A percentile compares a stretch with the other conserved stretches of the same genome.
These are phyloP conservation scores for Lippia alba DNA, from an alignment of 305 asterid genomes.

Conservation along the genomic window DNA sequence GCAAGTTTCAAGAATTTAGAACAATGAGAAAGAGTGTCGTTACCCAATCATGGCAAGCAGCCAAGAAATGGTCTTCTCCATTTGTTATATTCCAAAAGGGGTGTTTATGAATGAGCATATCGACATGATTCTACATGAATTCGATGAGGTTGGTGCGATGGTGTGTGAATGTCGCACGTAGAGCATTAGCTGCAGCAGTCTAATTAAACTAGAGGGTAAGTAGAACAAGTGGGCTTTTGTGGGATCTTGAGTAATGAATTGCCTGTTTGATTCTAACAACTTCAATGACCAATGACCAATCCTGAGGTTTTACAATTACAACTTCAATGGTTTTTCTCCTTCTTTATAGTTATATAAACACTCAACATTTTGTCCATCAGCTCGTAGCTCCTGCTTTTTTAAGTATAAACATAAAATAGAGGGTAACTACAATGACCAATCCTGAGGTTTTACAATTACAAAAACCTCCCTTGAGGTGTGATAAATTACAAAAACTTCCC, in stretches of 20 bases:
- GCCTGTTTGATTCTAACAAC: constrained; percentile 48
- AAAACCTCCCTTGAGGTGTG: too few species aligned
- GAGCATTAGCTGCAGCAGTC: constrained; percentile 53
- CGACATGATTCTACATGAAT: constrained; percentile 45
- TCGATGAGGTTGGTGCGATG: constrained; percentile 42
- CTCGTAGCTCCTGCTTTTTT: background rate
- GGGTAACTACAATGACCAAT: too few species aligned
- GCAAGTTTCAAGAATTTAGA: background rate
- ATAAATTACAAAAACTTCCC: too few species aligned
- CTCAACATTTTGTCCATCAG: background rate
- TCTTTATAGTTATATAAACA: background rate
- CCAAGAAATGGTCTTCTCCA: constrained; percentile 68
- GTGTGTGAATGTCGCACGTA: constrained; percentile 60
- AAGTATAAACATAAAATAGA: too few species aligned
- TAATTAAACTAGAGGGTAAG: constrained; percentile 61
- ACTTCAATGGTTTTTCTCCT: constrained; percentile 31
- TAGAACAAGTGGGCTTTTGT: constrained; percentile 62
- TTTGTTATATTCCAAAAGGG: constrained; percentile 62
- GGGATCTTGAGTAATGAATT: constrained; percentile 46
- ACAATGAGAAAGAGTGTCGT: background rate
- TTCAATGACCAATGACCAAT: too few species aligned
- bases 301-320: too few species aligned
- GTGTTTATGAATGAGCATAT: constrained; percentile 40
- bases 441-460: too few species aligned
- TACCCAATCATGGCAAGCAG: constrained; percentile 79